Percentiles rank a stretch among this genome's conserved stretches.
These are phyloP conservation scores for Wallacemonas sp. DNA, from an alignment of 208 protist species.

Conservation along the genomic window DNA sequence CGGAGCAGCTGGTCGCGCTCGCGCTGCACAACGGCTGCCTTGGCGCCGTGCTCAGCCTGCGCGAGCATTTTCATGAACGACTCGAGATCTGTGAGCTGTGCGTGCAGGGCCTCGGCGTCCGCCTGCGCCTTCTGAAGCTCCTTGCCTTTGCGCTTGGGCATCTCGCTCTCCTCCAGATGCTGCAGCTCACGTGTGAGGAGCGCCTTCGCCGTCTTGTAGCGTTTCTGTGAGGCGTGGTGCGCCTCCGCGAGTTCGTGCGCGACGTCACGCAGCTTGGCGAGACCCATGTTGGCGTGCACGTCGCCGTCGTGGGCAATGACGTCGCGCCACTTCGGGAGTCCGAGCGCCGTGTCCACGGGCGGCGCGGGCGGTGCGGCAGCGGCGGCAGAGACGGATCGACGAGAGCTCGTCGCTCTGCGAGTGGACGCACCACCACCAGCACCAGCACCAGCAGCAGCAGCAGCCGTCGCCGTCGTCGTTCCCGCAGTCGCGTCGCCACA, in stretches of 20 bases:
- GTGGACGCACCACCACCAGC: no score
- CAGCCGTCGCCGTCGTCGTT: no score
- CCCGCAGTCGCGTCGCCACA: no score
- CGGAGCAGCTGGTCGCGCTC: constrained; percentile 55
- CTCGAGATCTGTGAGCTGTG: constrained; percentile 31
- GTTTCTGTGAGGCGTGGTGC: constrained; percentile 15
- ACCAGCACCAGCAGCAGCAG: no score
- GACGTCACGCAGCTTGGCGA: constrained; percentile 25
- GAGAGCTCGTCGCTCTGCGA: no score
- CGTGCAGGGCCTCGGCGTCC: constrained; percentile 51
- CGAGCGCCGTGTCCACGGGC: background rate
- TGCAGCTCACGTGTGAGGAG: constrained; percentile 32
- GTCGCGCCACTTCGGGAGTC: background rate
- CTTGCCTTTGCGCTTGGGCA: constrained; percentile 48
- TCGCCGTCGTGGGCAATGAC: background rate
- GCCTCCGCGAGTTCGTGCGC: constrained; percentile 19
- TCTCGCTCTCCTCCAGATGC: constrained; percentile 36
- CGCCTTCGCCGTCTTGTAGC: constrained; percentile 22
- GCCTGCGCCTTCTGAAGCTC: constrained; percentile 55
- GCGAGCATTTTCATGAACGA: constrained; percentile 17
- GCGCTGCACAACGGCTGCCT: constrained; percentile 41
- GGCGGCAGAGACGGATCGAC: background rate
- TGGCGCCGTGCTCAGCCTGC: constrained; percentile 20
- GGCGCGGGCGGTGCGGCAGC: background rate
- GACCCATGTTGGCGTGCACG: constrained; percentile 15